These are phyloP conservation scores for Vitis hybrid DNA, from an alignment of 177 flowering plant species.

Conservation along the genomic window DNA sequence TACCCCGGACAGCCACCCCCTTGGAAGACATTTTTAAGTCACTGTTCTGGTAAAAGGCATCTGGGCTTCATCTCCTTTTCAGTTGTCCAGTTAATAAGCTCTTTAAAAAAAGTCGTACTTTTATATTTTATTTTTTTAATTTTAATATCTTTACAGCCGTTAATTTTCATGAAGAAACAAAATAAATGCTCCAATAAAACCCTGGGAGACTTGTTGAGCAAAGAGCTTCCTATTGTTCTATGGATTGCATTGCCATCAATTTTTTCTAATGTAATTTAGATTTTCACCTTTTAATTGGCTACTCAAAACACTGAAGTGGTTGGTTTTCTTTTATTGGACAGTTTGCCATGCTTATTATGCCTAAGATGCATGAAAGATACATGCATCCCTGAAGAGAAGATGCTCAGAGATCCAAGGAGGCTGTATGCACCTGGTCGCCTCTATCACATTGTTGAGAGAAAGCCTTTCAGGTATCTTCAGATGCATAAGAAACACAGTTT, in stretches of 20 bases:
- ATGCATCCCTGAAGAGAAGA: constrained; percentile 59
- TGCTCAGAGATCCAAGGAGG: constrained; percentile 76
- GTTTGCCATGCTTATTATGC: constrained; percentile 74
- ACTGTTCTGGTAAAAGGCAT: constrained; percentile 55
- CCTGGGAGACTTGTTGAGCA: neutral
- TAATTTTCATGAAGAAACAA: neutral
- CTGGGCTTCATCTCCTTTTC: no score
- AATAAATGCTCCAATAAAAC: neutral
- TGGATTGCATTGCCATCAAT: neutral
- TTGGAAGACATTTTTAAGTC: constrained; percentile 84
- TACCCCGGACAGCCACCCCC: constrained; percentile 80
- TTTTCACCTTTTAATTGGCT: neutral
- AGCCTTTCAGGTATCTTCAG: constrained; percentile 49
- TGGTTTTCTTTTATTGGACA: constrained; percentile 25
- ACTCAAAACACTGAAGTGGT: neutral
- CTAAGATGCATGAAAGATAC: constrained; percentile 72
- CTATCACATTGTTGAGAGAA: constrained; percentile 79
- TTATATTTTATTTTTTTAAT: neutral
- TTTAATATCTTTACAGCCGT: no score
- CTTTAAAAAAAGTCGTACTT: neutral
- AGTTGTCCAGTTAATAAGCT: neutral
- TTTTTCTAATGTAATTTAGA: neutral
- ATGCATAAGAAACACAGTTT: neutral
- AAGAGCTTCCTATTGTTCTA: neutral
- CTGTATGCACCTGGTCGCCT: constrained; percentile 83